Percentiles rank a stretch among this genome's conserved stretches.
Conservation (phyloP, 208 protist species). For the Wallacemonas sp. region DNA sequence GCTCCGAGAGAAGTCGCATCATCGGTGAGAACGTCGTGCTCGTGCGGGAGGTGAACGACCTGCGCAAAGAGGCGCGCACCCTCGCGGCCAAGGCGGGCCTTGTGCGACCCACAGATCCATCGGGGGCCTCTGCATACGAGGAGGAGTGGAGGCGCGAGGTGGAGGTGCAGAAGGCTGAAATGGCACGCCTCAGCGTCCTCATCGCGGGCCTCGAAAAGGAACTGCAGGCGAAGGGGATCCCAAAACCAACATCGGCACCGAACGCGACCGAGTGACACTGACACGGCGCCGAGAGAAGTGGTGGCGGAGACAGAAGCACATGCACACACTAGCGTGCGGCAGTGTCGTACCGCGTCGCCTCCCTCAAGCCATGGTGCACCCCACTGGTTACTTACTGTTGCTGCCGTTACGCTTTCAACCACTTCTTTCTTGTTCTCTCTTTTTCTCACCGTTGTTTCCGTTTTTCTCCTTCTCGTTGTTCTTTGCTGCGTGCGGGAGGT, state of each 20-base stretch:
- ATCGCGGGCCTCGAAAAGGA: slow-evolving; percentile 72
- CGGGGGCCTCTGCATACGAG: slow-evolving; percentile 53
- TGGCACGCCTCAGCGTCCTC: slow-evolving; percentile 63
- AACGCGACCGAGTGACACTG: neutral
- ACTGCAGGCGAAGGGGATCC: slow-evolving; percentile 56
- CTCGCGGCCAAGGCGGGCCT: slow-evolving; percentile 69
- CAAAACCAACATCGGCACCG: slow-evolving; percentile 30
- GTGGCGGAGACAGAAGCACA: too few relatives aligned
- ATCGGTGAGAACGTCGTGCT: slow-evolving; percentile 95
- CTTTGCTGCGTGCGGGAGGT: too few relatives aligned
- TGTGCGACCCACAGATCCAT: slow-evolving; percentile 43
- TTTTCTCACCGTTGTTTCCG: slow-evolving; percentile 6
- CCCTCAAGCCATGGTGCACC: too few relatives aligned
- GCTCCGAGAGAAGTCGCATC: slow-evolving; percentile 88
- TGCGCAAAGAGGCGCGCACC: slow-evolving; percentile 93
- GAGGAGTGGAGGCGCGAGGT: slow-evolving; percentile 81
- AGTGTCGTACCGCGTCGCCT: too few relatives aligned
- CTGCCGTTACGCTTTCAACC: slow-evolving; percentile 2
- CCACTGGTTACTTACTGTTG: too few relatives aligned
- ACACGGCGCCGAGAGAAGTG: neutral
- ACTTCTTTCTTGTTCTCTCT: neutral
- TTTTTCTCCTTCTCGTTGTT: slow-evolving; percentile 1
- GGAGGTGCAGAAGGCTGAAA: slow-evolving; percentile 86
- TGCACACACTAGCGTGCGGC: too few relatives aligned
- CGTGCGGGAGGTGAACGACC: slow-evolving; percentile 96